Evolutionary conservation across 768 basidiomycete genomes (phyloP).

Genomic region (Rhizopogon salebrosus): DNA sequence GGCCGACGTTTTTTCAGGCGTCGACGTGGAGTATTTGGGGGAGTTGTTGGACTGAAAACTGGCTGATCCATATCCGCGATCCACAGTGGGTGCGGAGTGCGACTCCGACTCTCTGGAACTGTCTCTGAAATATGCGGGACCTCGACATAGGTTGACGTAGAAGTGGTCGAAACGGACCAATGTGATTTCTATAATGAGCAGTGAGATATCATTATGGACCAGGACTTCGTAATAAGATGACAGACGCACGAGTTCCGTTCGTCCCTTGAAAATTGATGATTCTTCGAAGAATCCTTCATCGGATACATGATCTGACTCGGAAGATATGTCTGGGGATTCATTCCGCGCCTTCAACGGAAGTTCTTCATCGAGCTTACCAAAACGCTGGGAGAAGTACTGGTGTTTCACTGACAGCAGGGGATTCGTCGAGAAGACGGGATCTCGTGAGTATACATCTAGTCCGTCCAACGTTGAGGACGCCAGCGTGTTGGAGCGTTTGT

Average conservation of each 20-base stretch:
- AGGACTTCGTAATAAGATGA: not conserved
- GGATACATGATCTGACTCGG: conserved; percentile 18
- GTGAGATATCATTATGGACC: not conserved
- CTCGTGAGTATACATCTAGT: conserved; percentile 25
- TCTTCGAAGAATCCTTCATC: conserved; percentile 13
- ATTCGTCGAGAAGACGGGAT: conserved; percentile 8
- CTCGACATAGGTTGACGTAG: conserved; percentile 28
- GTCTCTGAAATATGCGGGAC: not conserved
- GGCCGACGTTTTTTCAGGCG: conserved; percentile 28
- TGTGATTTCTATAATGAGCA: conserved; percentile 23
- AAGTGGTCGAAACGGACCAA: conserved; percentile 30
- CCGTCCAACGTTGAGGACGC: conserved; percentile 28
- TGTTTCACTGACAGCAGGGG: conserved; percentile 10
- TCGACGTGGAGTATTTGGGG: conserved; percentile 17
- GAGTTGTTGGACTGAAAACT: conserved; percentile 8
- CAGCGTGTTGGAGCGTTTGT: conserved; percentile 13
- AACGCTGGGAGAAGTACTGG: conserved; percentile 10
- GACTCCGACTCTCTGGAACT: not conserved
- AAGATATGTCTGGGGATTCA: conserved; percentile 10
- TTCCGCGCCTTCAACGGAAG: conserved; percentile 10
- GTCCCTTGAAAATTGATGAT: not conserved
- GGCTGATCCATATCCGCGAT: not conserved
- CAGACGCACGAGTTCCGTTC: conserved; percentile 13
- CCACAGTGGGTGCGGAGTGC: not conserved
- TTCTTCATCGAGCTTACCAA: conserved; percentile 17